phyloP scores from a whole-genome alignment of 2,329 filamentous ascomycete species.

The Phyllosticta citrichinensis region DNA sequence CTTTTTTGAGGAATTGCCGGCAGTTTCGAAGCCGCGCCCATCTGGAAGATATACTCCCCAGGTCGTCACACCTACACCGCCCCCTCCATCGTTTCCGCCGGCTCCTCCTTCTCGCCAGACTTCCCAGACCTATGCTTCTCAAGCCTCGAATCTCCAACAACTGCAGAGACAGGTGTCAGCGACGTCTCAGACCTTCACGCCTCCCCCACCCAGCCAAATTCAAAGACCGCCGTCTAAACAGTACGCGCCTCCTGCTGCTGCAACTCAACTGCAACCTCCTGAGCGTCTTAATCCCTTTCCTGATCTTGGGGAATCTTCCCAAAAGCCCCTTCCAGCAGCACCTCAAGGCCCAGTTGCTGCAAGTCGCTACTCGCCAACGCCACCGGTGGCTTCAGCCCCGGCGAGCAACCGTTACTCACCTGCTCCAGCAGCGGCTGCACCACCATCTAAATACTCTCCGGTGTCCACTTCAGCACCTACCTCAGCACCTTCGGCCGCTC shows the following conservation, averaged over 20 bases:
- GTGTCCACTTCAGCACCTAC: slow-evolving; percentile 29
- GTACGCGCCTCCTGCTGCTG: slow-evolving; percentile 10
- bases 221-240: not conserved
- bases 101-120: not conserved
- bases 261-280: slow-evolving; percentile 29
- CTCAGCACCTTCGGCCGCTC: slow-evolving; percentile 22
- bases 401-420: slow-evolving; percentile 32
- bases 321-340: slow-evolving; percentile 26
- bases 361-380: slow-evolving; percentile 33
- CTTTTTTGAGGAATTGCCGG: slow-evolving; percentile 41
- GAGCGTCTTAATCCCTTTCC: slow-evolving; percentile 30
- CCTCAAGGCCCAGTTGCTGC: slow-evolving; percentile 20
- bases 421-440: slow-evolving; percentile 17
- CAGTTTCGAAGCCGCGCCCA: slow-evolving; percentile 32
- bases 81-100: slow-evolving; percentile 11
- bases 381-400: slow-evolving; percentile 20
- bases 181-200: not conserved
- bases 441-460: slow-evolving; percentile 50
- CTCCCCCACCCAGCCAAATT: not conserved
- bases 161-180: slow-evolving; percentile 7
- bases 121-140: slow-evolving; percentile 3
- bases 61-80: slow-evolving; percentile 15
- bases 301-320: slow-evolving; percentile 28
- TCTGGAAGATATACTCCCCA: slow-evolving; percentile 31
- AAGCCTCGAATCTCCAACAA: slow-evolving; percentile 13